These are phyloP conservation scores for Hypoxylon sp. DNA, from an alignment of 2,329 filamentous ascomycete genomes.

Conservation along the genomic window DNA sequence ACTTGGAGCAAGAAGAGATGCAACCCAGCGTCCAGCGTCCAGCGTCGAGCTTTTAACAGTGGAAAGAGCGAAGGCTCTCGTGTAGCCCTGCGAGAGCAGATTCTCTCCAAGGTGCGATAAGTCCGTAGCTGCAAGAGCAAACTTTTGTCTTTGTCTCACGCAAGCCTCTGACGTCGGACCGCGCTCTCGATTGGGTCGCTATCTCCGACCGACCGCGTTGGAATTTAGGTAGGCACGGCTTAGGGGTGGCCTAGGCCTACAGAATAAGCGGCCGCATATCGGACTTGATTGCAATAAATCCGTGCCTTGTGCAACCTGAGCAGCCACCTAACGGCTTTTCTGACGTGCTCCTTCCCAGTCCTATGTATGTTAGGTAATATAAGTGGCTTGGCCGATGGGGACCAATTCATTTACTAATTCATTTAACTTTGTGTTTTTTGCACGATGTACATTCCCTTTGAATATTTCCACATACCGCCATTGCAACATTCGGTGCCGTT, in stretches of 20 bases:
- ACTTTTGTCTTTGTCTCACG: not conserved
- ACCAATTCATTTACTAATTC: too few relatives aligned
- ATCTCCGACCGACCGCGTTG: conserved; percentile 19
- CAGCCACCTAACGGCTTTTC: too few relatives aligned
- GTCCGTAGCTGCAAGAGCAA: conserved; percentile 15
- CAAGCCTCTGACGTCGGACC: conserved; percentile 2
- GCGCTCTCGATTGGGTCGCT: conserved; percentile 4
- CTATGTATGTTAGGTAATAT: too few relatives aligned
- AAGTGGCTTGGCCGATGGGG: too few relatives aligned
- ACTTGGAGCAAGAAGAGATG: not conserved
- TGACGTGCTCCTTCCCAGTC: too few relatives aligned
- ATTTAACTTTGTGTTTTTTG: too few relatives aligned
- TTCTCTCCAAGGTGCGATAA: conserved; percentile 28
- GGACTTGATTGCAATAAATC: not conserved
- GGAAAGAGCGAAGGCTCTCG: not conserved
- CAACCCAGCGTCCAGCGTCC: not conserved
- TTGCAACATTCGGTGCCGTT: too few relatives aligned
- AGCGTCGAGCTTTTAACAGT: conserved; percentile 25
- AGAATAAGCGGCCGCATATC: not conserved
- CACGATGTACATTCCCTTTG: too few relatives aligned
- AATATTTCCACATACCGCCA: too few relatives aligned
- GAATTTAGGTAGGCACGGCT: not conserved
- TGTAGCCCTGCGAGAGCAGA: not conserved
- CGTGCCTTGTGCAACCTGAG: not conserved
- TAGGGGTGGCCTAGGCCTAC: not conserved